Conservation (phyloP, 148 eudicot genomes). For the Rhododendron henanense region DNA sequence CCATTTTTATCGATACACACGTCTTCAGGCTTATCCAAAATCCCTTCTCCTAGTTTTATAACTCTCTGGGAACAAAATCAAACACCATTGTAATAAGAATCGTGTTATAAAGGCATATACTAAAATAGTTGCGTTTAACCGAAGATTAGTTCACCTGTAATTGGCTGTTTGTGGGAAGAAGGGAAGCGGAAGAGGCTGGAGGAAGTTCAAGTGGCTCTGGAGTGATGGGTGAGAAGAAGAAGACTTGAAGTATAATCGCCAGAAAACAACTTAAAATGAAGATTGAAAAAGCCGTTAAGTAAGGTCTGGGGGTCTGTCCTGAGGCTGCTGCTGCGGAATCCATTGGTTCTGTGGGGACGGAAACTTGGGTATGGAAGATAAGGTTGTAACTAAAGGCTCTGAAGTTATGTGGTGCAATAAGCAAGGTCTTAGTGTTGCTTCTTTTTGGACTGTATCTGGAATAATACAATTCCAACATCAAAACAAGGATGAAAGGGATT, state of each 20-base stretch:
- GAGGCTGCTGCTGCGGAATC: slow-evolving; percentile 6
- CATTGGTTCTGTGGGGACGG: slow-evolving; percentile 1
- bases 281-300: slow-evolving; percentile 10
- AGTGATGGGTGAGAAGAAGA: slow-evolving; percentile 56
- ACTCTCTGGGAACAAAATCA: slow-evolving; percentile 32
- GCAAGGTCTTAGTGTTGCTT: neutral
- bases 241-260: slow-evolving; percentile 43
- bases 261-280: slow-evolving; percentile 25
- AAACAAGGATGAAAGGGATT: too few species aligned
- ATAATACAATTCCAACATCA: too few species aligned
- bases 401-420: neutral
- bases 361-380: neutral
- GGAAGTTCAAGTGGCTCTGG: slow-evolving; percentile 49
- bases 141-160: slow-evolving; percentile 40
- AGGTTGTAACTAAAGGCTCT: neutral
- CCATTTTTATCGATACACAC: slow-evolving; percentile 60
- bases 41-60: slow-evolving; percentile 71
- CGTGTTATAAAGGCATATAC: neutral
- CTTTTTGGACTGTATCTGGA: neutral
- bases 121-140: neutral
- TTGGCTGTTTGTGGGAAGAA: slow-evolving; percentile 35
- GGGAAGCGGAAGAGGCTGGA: slow-evolving; percentile 19
- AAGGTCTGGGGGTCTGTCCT: neutral
- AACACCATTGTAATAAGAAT: neutral
- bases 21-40: slow-evolving; percentile 57